Base-by-base conservation (phyloP, 257 asterid genomes). In the Parsonsia alboflavescens region DNA sequence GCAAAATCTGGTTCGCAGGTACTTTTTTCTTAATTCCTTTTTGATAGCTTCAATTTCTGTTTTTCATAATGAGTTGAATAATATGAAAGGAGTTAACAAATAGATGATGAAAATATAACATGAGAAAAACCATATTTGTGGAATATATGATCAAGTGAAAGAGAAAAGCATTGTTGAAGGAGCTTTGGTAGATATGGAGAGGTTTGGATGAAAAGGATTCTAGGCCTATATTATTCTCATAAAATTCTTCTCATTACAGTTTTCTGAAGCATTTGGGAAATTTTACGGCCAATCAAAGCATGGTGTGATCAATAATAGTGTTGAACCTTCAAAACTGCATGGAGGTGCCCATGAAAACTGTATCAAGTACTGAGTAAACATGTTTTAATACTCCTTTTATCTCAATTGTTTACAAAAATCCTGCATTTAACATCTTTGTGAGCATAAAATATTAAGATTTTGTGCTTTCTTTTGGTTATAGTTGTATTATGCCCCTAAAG, bases 1-100 rank as follows among this genome's bases (percentile, higher is more conserved):
- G 85, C 92, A 62, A 92, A 88, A 85, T 86, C 88, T 87, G 87
- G 96, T 75, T 89, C 96, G 53, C 99, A 95, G 97, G 99, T 92
- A 86, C 54, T 11, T 70, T 36, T 44, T 71, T 33, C 22, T 2
- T 4, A 19, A n/a, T 61, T 66, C n/a, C 73, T 50, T 68, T 54
- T 17, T 54, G 48, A 36, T 72, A 39, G 39, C 42, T 39, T 16
- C 7, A 44, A 44, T 26, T 76, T 68, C n/a, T 50, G 70, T 44
- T 70, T 41, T 53, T 41, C 28, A 68, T 54, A 33, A 6, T 30
- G 22, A 33, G 13, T 17, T 41, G 24, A 74, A 64, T 39, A 15
- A 57, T 6, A 42, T 28, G 4, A 11, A 54, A 44, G 24, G 33
- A 16, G 24, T 7, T 2, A 10, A 33, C 24, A 58, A 45, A 17